These are phyloP conservation scores for Daldinia eschscholtzii DNA, from an alignment of 2,329 filamentous ascomycete genomes.

Conservation along the genomic window DNA sequence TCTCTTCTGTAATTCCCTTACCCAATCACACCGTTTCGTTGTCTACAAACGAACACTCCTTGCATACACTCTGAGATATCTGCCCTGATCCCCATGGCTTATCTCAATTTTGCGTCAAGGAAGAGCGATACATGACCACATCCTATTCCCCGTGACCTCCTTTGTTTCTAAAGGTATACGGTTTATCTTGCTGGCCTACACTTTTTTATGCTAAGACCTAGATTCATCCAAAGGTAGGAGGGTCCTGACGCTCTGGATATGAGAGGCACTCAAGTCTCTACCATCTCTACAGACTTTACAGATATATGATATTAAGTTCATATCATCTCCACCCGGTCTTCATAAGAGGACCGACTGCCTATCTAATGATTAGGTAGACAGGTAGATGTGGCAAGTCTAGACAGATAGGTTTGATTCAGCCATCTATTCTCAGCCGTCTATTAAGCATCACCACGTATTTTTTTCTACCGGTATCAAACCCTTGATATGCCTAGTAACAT, in stretches of 20 bases:
- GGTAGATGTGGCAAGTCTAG: too few relatives aligned
- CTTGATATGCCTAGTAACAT: neutral
- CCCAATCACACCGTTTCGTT: neutral
- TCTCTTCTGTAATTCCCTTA: neutral
- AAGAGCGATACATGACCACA: conserved; percentile 41
- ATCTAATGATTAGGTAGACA: too few relatives aligned
- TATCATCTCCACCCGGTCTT: too few relatives aligned
- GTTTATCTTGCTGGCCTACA: conserved; percentile 45
- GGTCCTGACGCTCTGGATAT: too few relatives aligned
- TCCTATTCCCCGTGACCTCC: conserved; percentile 41
- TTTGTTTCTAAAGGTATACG: conserved; percentile 33
- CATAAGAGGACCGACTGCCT: too few relatives aligned
- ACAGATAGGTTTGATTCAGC: neutral
- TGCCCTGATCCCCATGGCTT: conserved; percentile 47
- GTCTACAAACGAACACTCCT: conserved; percentile 33
- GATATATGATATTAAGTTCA: neutral
- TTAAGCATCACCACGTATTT: neutral
- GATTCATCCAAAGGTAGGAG: neutral
- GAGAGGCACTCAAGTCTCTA: too few relatives aligned
- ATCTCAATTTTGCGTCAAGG: conserved; percentile 53
- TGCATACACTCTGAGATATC: conserved; percentile 52
- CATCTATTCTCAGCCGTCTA: neutral
- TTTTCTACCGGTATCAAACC: neutral
- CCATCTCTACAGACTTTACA: neutral
- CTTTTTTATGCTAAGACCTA: neutral